These are phyloP conservation scores for Elsinoe australis DNA, from an alignment of 2,329 filamentous ascomycete genomes.

Conservation along the genomic window DNA sequence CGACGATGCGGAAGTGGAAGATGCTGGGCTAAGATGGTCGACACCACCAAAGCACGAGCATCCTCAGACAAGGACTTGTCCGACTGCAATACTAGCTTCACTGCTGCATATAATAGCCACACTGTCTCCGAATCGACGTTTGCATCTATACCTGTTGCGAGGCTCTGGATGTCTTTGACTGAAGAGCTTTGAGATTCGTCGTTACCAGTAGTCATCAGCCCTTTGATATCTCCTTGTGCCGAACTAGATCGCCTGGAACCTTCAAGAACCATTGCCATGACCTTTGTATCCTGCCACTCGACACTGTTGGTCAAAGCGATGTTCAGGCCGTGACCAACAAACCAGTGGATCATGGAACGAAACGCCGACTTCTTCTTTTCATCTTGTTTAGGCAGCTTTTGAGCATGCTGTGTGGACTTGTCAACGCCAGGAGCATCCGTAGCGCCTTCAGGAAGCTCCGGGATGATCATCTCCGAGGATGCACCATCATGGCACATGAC, in stretches of 20 bases:
- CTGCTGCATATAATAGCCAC: not conserved
- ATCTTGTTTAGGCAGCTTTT: conserved; percentile 16
- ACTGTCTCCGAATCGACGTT: not conserved
- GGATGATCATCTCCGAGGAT: conserved; percentile 1
- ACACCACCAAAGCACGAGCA: not conserved
- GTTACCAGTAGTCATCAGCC: no score
- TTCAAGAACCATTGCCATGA: conserved; percentile 46
- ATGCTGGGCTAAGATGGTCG: conserved; percentile 15
- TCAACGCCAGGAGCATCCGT: not conserved
- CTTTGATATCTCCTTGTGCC: no score
- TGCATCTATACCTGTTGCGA: no score
- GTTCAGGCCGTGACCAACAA: conserved; percentile 51
- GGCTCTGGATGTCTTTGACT: no score
- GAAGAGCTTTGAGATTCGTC: no score
- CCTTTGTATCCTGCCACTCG: conserved; percentile 57
- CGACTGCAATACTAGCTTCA: not conserved
- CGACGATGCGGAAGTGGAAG: conserved; percentile 28
- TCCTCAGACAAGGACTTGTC: not conserved
- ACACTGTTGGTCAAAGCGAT: conserved; percentile 57
- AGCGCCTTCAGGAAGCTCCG: not conserved
- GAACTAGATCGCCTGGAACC: conserved; percentile 20
- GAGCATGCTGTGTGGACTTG: not conserved
- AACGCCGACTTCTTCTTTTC: conserved; percentile 24
- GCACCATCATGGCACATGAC: conserved; percentile 61
- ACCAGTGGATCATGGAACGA: conserved; percentile 47